A percentile compares a stretch with the other conserved stretches of the same genome.
Conservation (phyloP, 768 basidiomycete species). For the Boletus coccyginus region DNA sequence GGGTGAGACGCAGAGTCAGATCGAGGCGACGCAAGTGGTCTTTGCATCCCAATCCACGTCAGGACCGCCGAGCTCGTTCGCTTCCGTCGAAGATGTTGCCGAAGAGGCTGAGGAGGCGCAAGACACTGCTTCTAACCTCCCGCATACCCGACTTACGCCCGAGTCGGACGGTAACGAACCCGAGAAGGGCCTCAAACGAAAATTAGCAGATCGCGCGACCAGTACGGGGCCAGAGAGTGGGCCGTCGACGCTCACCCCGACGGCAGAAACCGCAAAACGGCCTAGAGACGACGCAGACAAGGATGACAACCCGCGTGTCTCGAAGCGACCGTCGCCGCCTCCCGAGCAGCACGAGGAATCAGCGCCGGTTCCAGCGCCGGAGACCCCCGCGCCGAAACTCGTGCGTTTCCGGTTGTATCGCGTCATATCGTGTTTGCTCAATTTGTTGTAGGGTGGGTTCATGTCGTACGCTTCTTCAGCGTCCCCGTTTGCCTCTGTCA, state of each 20-base stretch:
- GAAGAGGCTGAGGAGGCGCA: slow-evolving; percentile 33
- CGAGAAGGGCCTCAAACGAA: slow-evolving; percentile 70
- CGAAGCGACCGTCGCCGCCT: slow-evolving; percentile 64
- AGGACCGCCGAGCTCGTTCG: slow-evolving; percentile 17
- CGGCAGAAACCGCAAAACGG: slow-evolving; percentile 49
- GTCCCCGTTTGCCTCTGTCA: slow-evolving; percentile 74
- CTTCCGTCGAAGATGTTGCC: slow-evolving; percentile 18
- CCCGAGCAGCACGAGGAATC: slow-evolving; percentile 45
- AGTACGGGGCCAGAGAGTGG: slow-evolving; percentile 52
- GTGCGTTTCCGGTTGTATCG: slow-evolving; percentile 36
- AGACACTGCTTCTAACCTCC: slow-evolving; percentile 24
- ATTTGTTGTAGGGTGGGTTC: slow-evolving; percentile 56
- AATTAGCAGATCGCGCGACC: slow-evolving; percentile 62
- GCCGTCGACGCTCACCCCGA: slow-evolving; percentile 18
- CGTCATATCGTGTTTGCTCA: slow-evolving; percentile 11
- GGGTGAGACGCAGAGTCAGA: slow-evolving; percentile 7
- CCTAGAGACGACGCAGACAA: slow-evolving; percentile 60
- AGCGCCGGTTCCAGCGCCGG: slow-evolving; percentile 2
- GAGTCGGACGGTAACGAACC: slow-evolving; percentile 46
- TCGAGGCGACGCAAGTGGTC: slow-evolving; percentile 14
- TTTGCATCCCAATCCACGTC: slow-evolving; percentile 8
- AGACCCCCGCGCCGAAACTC: slow-evolving; percentile 41
- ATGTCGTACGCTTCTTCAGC: slow-evolving; percentile 74
- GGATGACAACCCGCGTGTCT: slow-evolving; percentile 60
- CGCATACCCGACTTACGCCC: slow-evolving; percentile 28